A percentile compares a stretch with the other conserved stretches of the same genome.
Conservation (phyloP, 2,329 filamentous ascomycete species). For the Plectosphaerella cucumerina region DNA sequence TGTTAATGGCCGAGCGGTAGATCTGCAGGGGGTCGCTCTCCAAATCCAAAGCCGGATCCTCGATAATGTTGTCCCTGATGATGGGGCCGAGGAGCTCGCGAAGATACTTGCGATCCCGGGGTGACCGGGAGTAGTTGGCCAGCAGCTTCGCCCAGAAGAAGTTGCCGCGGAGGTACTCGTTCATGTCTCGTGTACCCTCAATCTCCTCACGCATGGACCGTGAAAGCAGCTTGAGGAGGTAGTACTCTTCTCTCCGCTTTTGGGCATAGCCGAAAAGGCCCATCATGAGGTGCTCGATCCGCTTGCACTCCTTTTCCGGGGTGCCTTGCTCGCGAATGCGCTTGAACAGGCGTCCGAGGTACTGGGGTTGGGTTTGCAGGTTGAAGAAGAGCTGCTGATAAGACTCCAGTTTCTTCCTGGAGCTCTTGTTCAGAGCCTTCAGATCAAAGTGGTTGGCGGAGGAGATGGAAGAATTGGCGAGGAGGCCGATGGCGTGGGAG, state of each 20-base stretch:
- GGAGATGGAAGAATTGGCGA: slow-evolving; percentile 83
- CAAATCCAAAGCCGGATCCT: slow-evolving; percentile 83
- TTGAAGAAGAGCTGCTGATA: slow-evolving; percentile 98
- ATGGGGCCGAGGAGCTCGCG: slow-evolving; percentile 80
- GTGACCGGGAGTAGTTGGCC: slow-evolving; percentile 82
- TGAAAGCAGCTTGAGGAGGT: slow-evolving; percentile 82
- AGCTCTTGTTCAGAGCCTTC: slow-evolving; percentile 96
- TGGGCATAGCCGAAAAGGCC: slow-evolving; percentile 95
- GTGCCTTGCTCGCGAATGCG: slow-evolving; percentile 78
- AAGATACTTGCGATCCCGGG: slow-evolving; percentile 87
- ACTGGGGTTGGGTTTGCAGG: slow-evolving; percentile 93
- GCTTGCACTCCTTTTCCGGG: slow-evolving; percentile 86
- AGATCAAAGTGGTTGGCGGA: slow-evolving; percentile 93
- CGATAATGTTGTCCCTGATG: slow-evolving; percentile 87
- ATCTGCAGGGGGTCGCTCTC: slow-evolving; percentile 98
- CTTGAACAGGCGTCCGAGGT: slow-evolving; percentile 84
- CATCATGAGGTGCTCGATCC: slow-evolving; percentile 92
- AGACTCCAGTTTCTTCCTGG: slow-evolving; percentile 87
- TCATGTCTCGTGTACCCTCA: slow-evolving; percentile 64
- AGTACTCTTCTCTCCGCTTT: slow-evolving; percentile 95
- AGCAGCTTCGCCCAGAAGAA: slow-evolving; percentile 92
- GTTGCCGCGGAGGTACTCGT: slow-evolving; percentile 84
- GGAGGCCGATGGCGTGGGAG: slow-evolving; percentile 76
- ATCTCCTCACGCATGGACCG: slow-evolving; percentile 84
- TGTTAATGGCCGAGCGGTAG: slow-evolving; percentile 91